These are phyloP conservation scores for Trichoderma sp. DNA, from an alignment of 2,329 filamentous ascomycete species.

Conservation along the genomic window DNA sequence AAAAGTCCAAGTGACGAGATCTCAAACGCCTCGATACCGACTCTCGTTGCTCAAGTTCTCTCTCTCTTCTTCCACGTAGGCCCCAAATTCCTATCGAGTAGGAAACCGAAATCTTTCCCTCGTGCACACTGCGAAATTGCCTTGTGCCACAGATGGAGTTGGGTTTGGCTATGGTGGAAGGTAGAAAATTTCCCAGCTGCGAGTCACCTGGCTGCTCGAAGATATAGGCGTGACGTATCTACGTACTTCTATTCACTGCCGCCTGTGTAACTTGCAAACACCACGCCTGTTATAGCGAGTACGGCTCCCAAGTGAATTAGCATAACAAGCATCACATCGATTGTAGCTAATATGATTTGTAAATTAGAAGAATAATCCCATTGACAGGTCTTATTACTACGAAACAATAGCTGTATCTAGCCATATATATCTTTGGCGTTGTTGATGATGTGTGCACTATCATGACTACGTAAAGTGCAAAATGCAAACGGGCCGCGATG, in stretches of 20 bases:
- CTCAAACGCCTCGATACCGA: no score
- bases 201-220: constrained; percentile 28
- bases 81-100: no score
- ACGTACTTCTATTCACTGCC: constrained; percentile 3
- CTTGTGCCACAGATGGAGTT: neutral
- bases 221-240: constrained; percentile 10
- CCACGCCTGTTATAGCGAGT: neutral
- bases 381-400: neutral
- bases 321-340: neutral
- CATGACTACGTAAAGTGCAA: neutral
- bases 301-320: no score
- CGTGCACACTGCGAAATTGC: neutral
- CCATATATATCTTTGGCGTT: neutral
- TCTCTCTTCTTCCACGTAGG: no score
- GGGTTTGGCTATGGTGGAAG: constrained; percentile 18
- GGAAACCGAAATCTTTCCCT: no score
- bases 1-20: no score
- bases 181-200: constrained; percentile 11
- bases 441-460: neutral
- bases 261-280: constrained; percentile 2
- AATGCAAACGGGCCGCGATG: neutral
- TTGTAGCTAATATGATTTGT: neutral
- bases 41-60: no score
- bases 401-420: neutral
- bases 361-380: neutral